Base-by-base conservation (phyloP, 1,284 basidiomycete genomes). In the Pascua sp. region DNA sequence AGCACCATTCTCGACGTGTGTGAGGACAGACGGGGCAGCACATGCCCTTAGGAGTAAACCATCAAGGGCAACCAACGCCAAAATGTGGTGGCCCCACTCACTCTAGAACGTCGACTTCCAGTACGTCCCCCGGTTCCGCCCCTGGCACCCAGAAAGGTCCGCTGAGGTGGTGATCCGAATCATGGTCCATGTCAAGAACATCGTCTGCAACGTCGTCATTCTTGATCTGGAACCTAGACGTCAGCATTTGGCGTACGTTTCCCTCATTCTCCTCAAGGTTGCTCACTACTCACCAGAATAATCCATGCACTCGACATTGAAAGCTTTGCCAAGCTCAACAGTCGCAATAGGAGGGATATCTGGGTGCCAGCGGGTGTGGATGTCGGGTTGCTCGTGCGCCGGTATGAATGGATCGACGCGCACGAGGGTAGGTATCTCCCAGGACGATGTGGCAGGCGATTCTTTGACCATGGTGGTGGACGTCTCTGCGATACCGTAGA, bases 291-390 rank as follows among this genome's bases (percentile, higher is more conserved):
- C 85, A 36, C 86, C 86, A 15, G 87, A 88, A 84, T 86, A 89
- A 64, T 89, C 86, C 84, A 88, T 81, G 61, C 86, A 88, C 75
- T 89, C 83, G 38, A 89, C 73, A 61, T 88, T 88, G 81, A 90
- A 90, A 4, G 84, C 82, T 81, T 84, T 59, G 8, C 63, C 67
- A 10, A 61, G 64, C 46, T 67, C 59, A 42, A 74, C 64, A 1
- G 62, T 65, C 1, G 62, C 68, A 1, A 69, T 56, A 16, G 62
- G 61, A 4, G 75, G 75, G 40, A 77, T 77, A 32, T 67, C 66
- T 1, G 71, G 73, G 56, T 75, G 72, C 74, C 75, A 78, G 32
- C 76, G 59, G 51, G 71, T 77, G 53, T 70, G 68, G 2, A 75
- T 59, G 11, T 63, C 62, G 2, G 43, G 47, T 53, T 74, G 72